Evolutionary conservation across 208 protist genomes (phyloP).

Genomic region (Trypanosoma conorhini): DNA sequence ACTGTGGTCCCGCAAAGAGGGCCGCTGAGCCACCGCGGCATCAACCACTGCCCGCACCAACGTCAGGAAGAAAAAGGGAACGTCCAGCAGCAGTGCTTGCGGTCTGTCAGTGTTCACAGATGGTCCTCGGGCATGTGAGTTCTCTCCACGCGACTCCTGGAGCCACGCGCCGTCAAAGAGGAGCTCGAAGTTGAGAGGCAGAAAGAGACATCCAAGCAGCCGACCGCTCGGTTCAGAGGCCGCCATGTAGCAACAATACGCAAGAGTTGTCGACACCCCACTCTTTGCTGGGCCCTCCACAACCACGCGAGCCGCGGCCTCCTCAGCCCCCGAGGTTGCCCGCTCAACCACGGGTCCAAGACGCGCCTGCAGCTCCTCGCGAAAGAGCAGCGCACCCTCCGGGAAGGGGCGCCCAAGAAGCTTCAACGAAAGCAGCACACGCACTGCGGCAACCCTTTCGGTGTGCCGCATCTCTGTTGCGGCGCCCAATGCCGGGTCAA

Average conservation of each 20-base stretch:
- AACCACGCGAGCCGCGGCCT: constrained; percentile 31
- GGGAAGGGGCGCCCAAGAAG: constrained; percentile 22
- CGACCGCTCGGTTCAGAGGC: constrained; percentile 7
- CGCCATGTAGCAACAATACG: constrained; percentile 34
- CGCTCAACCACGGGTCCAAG: constrained; percentile 9
- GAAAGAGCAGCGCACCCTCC: constrained; percentile 25
- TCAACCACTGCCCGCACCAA: constrained; percentile 57
- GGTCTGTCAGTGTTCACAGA: no score
- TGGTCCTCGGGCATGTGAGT: background rate
- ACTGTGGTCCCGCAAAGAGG: constrained; percentile 39
- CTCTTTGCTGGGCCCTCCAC: constrained; percentile 68
- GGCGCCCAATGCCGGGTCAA: background rate
- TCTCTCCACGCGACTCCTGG: background rate
- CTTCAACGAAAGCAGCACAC: constrained; percentile 25
- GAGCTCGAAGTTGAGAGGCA: constrained; percentile 56
- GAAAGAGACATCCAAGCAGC: constrained; percentile 44
- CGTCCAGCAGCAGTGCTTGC: constrained; percentile 31
- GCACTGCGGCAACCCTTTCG: constrained; percentile 11
- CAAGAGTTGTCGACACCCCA: constrained; percentile 59
- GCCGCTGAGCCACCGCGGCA: constrained; percentile 55
- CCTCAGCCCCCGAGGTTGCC: background rate
- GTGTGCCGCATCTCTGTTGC: background rate
- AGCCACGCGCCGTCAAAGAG: constrained; percentile 33
- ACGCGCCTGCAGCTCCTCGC: constrained; percentile 16
- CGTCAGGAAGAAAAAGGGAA: constrained; percentile 50